These are phyloP conservation scores for Fusarium goolgardi DNA, from an alignment of 2,329 filamentous ascomycete genomes.

Conservation along the genomic window DNA sequence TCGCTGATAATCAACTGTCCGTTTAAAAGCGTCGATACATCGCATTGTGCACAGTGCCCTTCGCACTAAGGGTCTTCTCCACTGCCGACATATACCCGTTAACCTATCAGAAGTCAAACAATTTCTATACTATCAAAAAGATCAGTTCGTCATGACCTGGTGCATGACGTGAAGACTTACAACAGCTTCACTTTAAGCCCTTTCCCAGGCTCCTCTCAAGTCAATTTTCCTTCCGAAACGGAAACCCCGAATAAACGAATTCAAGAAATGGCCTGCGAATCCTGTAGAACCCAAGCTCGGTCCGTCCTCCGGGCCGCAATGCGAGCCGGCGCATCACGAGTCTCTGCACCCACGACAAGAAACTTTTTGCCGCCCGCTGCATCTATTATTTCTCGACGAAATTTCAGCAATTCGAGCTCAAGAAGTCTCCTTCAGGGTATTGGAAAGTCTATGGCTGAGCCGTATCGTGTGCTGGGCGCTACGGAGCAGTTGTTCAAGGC, in stretches of 20 bases:
- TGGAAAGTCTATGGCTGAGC: slow-evolving; percentile 52
- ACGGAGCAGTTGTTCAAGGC: slow-evolving; percentile 83
- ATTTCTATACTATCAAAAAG: slow-evolving; percentile 37
- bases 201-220: slow-evolving; percentile 9
- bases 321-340: slow-evolving; percentile 47
- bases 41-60: background rate
- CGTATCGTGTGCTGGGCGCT: slow-evolving; percentile 81
- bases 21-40: too few relatives aligned
- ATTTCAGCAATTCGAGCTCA: slow-evolving; percentile 53
- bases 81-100: slow-evolving; percentile 42
- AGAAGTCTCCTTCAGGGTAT: slow-evolving; percentile 52
- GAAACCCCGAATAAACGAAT: slow-evolving; percentile 5
- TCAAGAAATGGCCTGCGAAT: slow-evolving; percentile 59
- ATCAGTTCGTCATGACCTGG: slow-evolving; percentile 46
- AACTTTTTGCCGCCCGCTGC: slow-evolving; percentile 36
- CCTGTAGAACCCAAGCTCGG: slow-evolving; percentile 59
- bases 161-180: slow-evolving; percentile 49
- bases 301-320: slow-evolving; percentile 53
- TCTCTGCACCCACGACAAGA: slow-evolving; percentile 41
- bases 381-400: slow-evolving; percentile 42
- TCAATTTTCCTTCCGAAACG: background rate
- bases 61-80: slow-evolving; percentile 16
- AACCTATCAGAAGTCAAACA: slow-evolving; percentile 37
- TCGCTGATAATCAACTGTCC: background rate
- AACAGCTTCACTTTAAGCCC: slow-evolving; percentile 16